Evolutionary conservation across 2,329 filamentous ascomycete species (phyloP), one percentile per base, ranked within the genome.

Genomic region (Zymoseptoria tritici): DNA sequence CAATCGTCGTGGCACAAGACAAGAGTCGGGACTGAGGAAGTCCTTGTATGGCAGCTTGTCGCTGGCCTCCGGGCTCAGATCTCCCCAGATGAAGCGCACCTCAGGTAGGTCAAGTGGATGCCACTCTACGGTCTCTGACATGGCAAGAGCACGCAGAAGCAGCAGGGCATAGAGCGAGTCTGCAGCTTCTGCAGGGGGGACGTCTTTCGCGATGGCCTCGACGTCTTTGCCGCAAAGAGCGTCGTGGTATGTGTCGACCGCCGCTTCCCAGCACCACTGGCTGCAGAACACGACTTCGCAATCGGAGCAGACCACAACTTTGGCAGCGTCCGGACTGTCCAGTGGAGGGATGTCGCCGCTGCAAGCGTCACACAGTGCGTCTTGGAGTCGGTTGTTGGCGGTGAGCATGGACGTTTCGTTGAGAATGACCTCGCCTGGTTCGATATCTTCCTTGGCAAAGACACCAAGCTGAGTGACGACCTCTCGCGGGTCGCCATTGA

Each of bases 331-430:
- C 4, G 65, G 59, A 13, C 67, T 69, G 52, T 62, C 64, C 5
- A 73, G 60, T 24, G 66, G 65, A 0, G 89, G 89, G 5, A 95
- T 81, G 22, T 85, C 83, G 7, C 83, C 81, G 68, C 91, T 91
- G 73, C 93, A 97, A 13, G 91, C 91, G 74, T 97, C 93, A 74
- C 93, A 97, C 29, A 93, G 82, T 4, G 88, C 81, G 63, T 96
- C 91, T 71, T 95, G 91, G 11, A 94, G 82, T 29, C 91, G 86
- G 71, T 94, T 94, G 67, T 93, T 94, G 52, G 90, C 92, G 1
- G 92, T 96, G 49, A 99, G 78, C 7, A 96, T 82, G 8, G 91
- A 94, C 62, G 88, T 89, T 71, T 99, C 94, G 54, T 84, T 79
- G 29, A 99, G 81, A 1, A 97, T 85, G 5, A 82, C 79, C 72